Evolutionary conservation across 495 filamentous ascomycete genomes (phyloP).

Genomic region (Aspergillus nidulans): DNA sequence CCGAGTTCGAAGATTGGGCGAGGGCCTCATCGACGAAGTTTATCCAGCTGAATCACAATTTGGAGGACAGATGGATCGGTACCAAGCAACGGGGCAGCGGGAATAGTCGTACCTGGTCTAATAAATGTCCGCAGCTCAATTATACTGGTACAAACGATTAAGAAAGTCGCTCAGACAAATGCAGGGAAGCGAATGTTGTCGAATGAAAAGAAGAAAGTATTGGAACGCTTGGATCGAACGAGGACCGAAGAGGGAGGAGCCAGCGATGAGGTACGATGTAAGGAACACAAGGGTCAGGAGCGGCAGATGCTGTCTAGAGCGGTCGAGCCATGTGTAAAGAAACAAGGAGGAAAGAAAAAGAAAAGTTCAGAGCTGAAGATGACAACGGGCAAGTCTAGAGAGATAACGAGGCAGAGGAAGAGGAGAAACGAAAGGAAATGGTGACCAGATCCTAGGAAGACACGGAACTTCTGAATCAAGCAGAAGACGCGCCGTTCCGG

Average conservation of each 20-base stretch:
- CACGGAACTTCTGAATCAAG: slow-evolving; percentile 25
- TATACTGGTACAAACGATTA: slow-evolving; percentile 36
- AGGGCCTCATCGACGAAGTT: slow-evolving; percentile 10
- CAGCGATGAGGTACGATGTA: slow-evolving; percentile 20
- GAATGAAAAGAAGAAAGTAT: slow-evolving; percentile 26
- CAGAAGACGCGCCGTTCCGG: slow-evolving; percentile 27
- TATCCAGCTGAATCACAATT: slow-evolving; percentile 4
- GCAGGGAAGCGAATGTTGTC: slow-evolving; percentile 32
- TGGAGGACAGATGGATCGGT: background rate
- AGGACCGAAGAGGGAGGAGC: slow-evolving; percentile 18
- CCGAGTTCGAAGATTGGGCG: slow-evolving; percentile 15
- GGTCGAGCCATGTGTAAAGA: slow-evolving; percentile 38
- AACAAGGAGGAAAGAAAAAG: slow-evolving; percentile 2
- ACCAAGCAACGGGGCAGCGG: slow-evolving; percentile 14
- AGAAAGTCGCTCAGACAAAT: slow-evolving; percentile 27
- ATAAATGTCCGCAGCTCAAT: slow-evolving; percentile 28
- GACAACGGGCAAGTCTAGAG: slow-evolving; percentile 15
- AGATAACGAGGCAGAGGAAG: slow-evolving; percentile 17
- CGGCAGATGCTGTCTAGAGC: slow-evolving; percentile 28
- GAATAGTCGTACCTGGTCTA: slow-evolving; percentile 35
- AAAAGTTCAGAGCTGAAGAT: slow-evolving; percentile 14
- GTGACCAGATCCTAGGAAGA: slow-evolving; percentile 26
- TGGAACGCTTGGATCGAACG: slow-evolving; percentile 33
- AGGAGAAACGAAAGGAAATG: slow-evolving; percentile 18
- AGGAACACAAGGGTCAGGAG: slow-evolving; percentile 29